These are phyloP conservation scores for Carallia brachiata DNA, from an alignment of 345 rosid genomes.

Conservation along the genomic window DNA sequence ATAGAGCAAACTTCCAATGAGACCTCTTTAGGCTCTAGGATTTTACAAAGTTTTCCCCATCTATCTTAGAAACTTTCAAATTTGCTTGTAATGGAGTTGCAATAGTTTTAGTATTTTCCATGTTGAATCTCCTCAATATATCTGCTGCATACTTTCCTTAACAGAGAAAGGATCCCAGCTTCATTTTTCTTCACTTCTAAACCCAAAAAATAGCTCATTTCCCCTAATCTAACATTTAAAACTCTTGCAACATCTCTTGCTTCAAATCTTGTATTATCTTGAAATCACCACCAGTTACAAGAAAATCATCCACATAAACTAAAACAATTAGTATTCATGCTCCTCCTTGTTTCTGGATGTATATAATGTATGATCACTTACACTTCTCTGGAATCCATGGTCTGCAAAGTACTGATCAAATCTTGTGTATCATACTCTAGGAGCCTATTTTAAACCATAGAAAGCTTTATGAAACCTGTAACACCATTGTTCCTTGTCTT, in stretches of 20 bases:
- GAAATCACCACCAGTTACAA: not conserved
- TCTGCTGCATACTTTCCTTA: not conserved
- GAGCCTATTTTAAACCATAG: not conserved
- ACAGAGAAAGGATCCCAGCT: not conserved
- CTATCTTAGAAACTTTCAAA: not conserved
- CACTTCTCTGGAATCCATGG: not conserved
- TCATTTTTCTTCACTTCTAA: not conserved
- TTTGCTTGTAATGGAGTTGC: not conserved
- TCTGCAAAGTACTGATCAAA: not conserved
- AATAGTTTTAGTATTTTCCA: too few species aligned
- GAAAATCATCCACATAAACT: not conserved
- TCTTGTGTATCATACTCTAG: not conserved
- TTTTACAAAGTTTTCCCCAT: not conserved
- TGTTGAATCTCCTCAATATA: not conserved
- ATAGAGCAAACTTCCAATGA: not conserved
- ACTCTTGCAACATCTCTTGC: not conserved
- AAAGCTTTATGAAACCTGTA: not conserved
- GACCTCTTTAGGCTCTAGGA: not conserved
- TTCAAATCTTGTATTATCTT: not conserved
- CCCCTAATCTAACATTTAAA: not conserved
- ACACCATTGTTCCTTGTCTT: not conserved
- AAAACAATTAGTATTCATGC: not conserved
- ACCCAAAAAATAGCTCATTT: not conserved
- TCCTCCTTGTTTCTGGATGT: too few species aligned
- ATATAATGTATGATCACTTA: not conserved